These are phyloP conservation scores for Pestalotiopsis fici DNA, from an alignment of 2,329 filamentous ascomycete species.

Conservation along the genomic window DNA sequence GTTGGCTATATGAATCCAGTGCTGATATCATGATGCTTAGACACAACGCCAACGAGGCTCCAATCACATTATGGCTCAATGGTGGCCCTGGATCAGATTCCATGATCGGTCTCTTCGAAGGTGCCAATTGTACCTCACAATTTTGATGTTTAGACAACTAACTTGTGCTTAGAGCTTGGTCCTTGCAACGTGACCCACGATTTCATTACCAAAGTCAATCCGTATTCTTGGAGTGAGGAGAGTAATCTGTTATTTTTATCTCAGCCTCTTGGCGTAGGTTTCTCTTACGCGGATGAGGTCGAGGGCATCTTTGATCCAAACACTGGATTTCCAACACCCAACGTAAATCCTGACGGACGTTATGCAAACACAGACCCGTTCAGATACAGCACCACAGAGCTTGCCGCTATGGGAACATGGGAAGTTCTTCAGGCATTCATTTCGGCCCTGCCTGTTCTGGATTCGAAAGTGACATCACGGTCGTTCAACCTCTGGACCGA, in stretches of 20 bases:
- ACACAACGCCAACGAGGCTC: constrained; percentile 42
- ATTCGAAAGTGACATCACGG: constrained; percentile 48
- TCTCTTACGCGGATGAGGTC: constrained; percentile 27
- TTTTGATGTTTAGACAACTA: neutral
- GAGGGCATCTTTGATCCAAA: constrained; percentile 24
- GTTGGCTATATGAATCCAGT: neutral
- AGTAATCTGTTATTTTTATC: constrained; percentile 30
- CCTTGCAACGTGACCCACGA: constrained; percentile 29
- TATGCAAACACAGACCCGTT: constrained; percentile 27
- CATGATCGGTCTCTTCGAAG: constrained; percentile 8
- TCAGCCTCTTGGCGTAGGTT: constrained; percentile 29
- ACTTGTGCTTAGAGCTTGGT: neutral
- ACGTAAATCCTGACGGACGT: constrained; percentile 26
- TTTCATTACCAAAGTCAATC: constrained; percentile 22
- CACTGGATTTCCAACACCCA: constrained; percentile 23
- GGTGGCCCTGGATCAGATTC: constrained; percentile 56
- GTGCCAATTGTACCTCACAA: neutral
- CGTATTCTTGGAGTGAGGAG: constrained; percentile 22
- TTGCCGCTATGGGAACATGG: constrained; percentile 29
- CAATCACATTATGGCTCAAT: constrained; percentile 43
- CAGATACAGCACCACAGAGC: constrained; percentile 24
- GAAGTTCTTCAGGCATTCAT: constrained; percentile 29
- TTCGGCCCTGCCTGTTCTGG: constrained; percentile 32
- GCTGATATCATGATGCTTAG: neutral
- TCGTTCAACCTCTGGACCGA: constrained; percentile 63